Conservation (phyloP, 345 rosid genomes). For the Populus deltoides region DNA sequence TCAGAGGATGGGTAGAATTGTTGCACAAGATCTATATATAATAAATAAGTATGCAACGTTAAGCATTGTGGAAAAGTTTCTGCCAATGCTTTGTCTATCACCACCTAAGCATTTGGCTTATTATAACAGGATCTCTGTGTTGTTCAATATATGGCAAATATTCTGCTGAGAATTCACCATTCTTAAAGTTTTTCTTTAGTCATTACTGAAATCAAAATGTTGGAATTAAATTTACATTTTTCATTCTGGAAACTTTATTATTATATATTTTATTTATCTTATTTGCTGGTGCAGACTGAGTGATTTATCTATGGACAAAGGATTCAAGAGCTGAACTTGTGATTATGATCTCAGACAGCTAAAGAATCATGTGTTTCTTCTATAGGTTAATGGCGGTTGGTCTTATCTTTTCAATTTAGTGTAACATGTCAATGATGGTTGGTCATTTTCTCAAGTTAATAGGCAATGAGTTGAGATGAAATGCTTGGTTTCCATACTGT, state of each 20-base stretch:
- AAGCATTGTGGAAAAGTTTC: not conserved
- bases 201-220: not conserved
- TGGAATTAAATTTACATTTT: not conserved
- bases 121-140: not conserved
- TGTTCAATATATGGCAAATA: no score
- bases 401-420: not conserved
- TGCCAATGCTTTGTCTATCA: not conserved
- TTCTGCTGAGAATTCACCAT: not conserved
- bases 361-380: not conserved
- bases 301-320: conserved; percentile 13
- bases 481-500: not conserved
- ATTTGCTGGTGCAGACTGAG: conserved; percentile 33
- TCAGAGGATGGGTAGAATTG: not conserved
- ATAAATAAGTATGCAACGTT: not conserved
- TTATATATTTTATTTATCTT: not conserved
- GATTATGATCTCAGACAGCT: conserved; percentile 7
- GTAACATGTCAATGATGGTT: not conserved
- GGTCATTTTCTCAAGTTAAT: not conserved
- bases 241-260: not conserved
- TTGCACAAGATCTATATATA: not conserved
- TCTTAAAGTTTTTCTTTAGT: not conserved
- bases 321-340: not conserved
- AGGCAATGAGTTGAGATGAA: not conserved
- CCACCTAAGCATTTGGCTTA: not conserved
- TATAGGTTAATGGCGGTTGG: conserved; percentile 9